Conservation (phyloP, 108 stramenopile genomes). For the Pelagomonas calceolata region DNA sequence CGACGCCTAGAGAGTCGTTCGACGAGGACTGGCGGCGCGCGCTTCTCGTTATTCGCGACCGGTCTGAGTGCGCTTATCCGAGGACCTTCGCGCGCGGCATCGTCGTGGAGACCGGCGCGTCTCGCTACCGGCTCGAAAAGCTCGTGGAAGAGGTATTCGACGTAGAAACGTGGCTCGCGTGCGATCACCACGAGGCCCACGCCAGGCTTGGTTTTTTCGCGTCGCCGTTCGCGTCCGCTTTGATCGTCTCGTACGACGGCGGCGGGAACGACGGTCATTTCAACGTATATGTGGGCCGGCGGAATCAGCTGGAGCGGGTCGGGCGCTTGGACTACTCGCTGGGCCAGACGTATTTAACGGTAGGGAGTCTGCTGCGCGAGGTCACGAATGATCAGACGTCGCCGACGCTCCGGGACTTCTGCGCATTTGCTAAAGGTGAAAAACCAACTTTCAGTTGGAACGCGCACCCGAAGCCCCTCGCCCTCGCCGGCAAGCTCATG, state of each 20-base stretch:
- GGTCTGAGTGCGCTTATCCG: too few species aligned
- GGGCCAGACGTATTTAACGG: neutral
- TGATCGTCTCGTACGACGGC: neutral
- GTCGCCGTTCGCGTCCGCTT: neutral
- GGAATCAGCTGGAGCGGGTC: neutral
- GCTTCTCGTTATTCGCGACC: too few species aligned
- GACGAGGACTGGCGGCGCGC: too few species aligned
- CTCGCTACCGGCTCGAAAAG: too few species aligned
- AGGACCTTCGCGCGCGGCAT: too few species aligned
- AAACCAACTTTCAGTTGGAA: neutral
- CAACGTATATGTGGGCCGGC: neutral
- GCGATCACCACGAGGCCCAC: constrained; percentile 2
- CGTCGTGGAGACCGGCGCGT: too few species aligned
- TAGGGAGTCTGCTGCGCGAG: neutral
- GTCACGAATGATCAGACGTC: neutral
- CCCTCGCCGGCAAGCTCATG: neutral
- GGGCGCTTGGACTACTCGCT: neutral
- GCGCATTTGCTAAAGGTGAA: neutral
- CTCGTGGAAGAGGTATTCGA: neutral
- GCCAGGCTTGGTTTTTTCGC: neutral
- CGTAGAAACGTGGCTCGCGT: neutral
- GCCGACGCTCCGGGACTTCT: neutral
- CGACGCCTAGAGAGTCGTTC: too few species aligned
- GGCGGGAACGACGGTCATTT: constrained; percentile 2
- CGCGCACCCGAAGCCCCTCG: neutral